Percentiles rank a stretch among this genome's conserved stretches.
Conservation (phyloP, 164 flowering plant species). For the Malania oleifera region DNA sequence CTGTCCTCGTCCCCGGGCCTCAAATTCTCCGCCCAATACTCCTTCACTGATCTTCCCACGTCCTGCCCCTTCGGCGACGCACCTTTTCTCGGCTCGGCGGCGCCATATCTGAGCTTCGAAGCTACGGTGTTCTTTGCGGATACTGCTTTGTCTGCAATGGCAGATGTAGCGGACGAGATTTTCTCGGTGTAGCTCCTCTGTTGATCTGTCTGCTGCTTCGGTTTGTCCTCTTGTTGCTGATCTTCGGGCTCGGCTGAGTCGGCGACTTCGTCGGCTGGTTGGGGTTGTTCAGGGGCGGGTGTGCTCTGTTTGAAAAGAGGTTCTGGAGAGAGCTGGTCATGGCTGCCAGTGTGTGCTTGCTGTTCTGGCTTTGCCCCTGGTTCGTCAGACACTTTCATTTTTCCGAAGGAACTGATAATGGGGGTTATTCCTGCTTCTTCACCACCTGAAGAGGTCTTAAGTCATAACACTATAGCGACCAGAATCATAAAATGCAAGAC, state of each 20-base stretch:
- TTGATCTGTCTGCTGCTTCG: no score
- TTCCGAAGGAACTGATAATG: slow-evolving; percentile 27
- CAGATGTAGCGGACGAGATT: not conserved
- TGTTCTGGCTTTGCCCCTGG: slow-evolving; percentile 10
- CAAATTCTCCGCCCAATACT: slow-evolving; percentile 45
- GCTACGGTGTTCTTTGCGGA: slow-evolving; percentile 14
- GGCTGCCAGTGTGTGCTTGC: slow-evolving; percentile 30
- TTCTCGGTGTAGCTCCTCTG: not conserved
- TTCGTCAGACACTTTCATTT: slow-evolving; percentile 28
- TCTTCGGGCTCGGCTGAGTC: not conserved
- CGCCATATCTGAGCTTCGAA: slow-evolving; percentile 13
- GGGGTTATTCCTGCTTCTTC: slow-evolving; percentile 35
- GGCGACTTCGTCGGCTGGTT: no score
- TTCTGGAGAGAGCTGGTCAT: slow-evolving; percentile 54
- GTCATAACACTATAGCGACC: no score
- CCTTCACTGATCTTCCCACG: slow-evolving; percentile 39
- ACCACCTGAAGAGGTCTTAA: slow-evolving; percentile 44
- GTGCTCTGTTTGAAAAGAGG: slow-evolving; percentile 7
- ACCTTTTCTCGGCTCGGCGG: slow-evolving; percentile 23
- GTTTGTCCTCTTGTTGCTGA: not conserved
- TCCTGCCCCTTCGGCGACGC: slow-evolving; percentile 21
- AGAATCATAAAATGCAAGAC: no score
- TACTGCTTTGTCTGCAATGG: not conserved
- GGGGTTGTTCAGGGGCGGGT: no score
- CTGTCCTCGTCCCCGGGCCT: slow-evolving; percentile 69